A percentile compares a stretch with the other conserved stretches of the same genome.
phyloP scores from a whole-genome alignment of 108 stramenopile genomes.

The Nannochloropsis salina region DNA sequence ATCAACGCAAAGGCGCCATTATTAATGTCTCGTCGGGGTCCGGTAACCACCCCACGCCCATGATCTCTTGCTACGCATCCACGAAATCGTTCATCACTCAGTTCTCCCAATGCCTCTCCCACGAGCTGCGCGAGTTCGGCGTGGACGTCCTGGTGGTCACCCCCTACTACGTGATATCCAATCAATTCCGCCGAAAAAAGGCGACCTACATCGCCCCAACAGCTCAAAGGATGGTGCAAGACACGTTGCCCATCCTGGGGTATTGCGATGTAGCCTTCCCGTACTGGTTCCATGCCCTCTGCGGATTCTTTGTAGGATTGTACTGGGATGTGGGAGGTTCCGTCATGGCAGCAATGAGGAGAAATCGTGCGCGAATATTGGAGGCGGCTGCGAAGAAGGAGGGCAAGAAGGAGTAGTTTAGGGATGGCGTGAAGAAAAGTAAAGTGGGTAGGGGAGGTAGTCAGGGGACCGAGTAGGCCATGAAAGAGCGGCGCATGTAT shows the following conservation, averaged over 20 bases:
- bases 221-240: neutral
- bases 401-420: neutral
- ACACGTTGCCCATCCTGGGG: neutral
- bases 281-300: slow-evolving; percentile 1
- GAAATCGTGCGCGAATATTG: slow-evolving; percentile 6
- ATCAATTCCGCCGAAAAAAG: slow-evolving; percentile 17
- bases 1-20: neutral
- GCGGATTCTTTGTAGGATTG: slow-evolving; percentile 15
- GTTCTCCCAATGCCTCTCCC: neutral
- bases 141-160: neutral
- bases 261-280: slow-evolving; percentile 14
- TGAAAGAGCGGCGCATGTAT: neutral
- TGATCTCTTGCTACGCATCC: neutral
- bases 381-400: neutral
- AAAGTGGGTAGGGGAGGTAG: neutral
- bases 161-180: slow-evolving; percentile 8
- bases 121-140: slow-evolving; percentile 1
- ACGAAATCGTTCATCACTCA: neutral
- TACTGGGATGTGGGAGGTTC: slow-evolving; percentile 9
- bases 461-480: neutral
- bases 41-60: neutral
- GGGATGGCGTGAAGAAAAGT: neutral
- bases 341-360: neutral
- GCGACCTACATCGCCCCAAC: neutral
- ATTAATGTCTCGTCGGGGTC: neutral